Evolutionary conservation across 495 filamentous ascomycete genomes (phyloP).

Genomic region (Podospora conica): DNA sequence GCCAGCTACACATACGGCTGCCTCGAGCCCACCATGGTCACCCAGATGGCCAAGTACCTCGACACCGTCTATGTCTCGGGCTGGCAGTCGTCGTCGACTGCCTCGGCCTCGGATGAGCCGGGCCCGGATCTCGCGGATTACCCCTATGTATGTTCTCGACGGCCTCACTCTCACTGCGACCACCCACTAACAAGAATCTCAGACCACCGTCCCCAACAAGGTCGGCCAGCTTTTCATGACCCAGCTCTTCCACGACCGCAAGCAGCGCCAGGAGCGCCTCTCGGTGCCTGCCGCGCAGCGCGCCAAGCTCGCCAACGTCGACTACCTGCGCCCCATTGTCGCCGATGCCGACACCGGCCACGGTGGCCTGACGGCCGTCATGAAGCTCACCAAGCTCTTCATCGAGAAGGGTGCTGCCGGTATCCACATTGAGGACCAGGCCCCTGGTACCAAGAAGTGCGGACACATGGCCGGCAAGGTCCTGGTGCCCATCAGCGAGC

Average conservation of each 20-base stretch:
- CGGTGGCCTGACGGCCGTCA: conserved; percentile 91
- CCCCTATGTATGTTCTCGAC: conserved; percentile 63
- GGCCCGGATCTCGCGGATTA: conserved; percentile 98
- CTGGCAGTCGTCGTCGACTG: conserved; percentile 97
- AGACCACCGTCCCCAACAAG: conserved; percentile 98
- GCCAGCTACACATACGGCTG: conserved; percentile 95
- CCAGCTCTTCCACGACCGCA: conserved; percentile 98
- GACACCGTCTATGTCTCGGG: conserved; percentile 98
- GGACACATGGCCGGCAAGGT: conserved; percentile 99
- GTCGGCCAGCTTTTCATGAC: conserved; percentile 95
- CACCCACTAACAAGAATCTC: neutral
- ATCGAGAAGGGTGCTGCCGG: conserved; percentile 94
- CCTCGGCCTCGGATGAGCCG: conserved; percentile 88
- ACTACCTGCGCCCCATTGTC: conserved; percentile 93
- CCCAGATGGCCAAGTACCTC: conserved; percentile 98
- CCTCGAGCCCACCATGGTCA: conserved; percentile 95
- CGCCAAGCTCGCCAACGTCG: conserved; percentile 68
- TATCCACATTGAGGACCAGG: conserved; percentile 98
- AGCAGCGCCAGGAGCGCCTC: conserved; percentile 92
- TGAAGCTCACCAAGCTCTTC: conserved; percentile 99
- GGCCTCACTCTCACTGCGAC: neutral
- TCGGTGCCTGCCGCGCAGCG: conserved; percentile 70
- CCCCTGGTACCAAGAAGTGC: conserved; percentile 98
- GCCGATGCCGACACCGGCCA: conserved; percentile 98
- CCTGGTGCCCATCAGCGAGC: conserved; percentile 91